phyloP scores from a whole-genome alignment of 306 rosid species.

The Pueraria montana region DNA sequence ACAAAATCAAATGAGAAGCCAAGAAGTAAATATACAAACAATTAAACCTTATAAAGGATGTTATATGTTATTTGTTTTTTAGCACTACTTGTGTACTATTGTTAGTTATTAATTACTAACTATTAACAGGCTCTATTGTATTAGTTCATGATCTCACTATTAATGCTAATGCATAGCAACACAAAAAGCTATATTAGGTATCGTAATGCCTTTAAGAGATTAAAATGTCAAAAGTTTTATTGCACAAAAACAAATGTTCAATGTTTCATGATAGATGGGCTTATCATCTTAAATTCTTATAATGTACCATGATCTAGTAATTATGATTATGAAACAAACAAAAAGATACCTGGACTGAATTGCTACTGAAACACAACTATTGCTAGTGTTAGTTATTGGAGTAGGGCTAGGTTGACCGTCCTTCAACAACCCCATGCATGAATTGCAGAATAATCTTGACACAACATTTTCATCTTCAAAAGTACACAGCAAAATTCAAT shows the following conservation, averaged over 20 bases:
- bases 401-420: slow-evolving; percentile 42
- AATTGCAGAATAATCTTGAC: slow-evolving; percentile 64
- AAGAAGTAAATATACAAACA: neutral
- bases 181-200: neutral
- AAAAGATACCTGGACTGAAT: slow-evolving; percentile 25
- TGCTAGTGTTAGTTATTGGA: slow-evolving; percentile 32
- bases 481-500: slow-evolving; percentile 47
- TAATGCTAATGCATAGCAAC: neutral
- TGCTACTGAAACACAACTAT: slow-evolving; percentile 12
- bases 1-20: neutral
- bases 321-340: neutral
- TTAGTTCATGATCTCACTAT: neutral
- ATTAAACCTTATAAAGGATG: neutral
- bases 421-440: slow-evolving; percentile 53
- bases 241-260: slow-evolving; percentile 10
- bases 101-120: neutral
- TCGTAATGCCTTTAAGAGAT: neutral
- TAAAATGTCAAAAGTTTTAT: neutral
- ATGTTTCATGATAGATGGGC: neutral
- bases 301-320: neutral
- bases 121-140: neutral
- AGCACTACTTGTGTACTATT: neutral
- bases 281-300: neutral
- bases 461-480: slow-evolving; percentile 45
- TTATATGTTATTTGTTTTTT: neutral